phyloP scores from a whole-genome alignment of 1,284 basidiomycete genomes.

The Vanrija humicola region DNA sequence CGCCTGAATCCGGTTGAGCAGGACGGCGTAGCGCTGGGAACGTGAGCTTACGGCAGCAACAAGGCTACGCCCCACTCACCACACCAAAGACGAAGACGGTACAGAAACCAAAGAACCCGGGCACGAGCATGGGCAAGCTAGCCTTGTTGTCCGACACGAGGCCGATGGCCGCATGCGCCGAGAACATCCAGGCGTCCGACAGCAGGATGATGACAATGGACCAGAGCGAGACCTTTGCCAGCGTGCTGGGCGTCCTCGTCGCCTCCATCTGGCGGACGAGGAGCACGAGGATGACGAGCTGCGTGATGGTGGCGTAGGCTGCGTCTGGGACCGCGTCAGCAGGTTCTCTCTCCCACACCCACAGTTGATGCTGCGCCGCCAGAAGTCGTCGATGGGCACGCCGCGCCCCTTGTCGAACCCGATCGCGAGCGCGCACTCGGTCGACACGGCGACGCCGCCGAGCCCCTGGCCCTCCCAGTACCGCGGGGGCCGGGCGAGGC shows the following conservation, averaged over 20 bases:
- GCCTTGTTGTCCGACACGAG: slow-evolving; percentile 73
- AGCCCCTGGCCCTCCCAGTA: slow-evolving; percentile 49
- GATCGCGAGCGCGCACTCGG: slow-evolving; percentile 69
- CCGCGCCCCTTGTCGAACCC: slow-evolving; percentile 64
- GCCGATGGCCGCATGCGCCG: slow-evolving; percentile 77
- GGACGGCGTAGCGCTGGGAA: slow-evolving; percentile 70
- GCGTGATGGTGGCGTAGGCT: slow-evolving; percentile 62
- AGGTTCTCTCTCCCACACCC: slow-evolving; percentile 31
- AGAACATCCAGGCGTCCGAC: slow-evolving; percentile 75
- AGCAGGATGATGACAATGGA: slow-evolving; percentile 71
- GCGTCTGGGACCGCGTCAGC: slow-evolving; percentile 47
- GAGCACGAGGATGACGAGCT: slow-evolving; percentile 63
- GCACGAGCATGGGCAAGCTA: slow-evolving; percentile 70
- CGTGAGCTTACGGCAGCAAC: not conserved
- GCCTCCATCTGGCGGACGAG: slow-evolving; percentile 67
- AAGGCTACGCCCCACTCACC: slow-evolving; percentile 22
- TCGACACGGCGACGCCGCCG: slow-evolving; percentile 65
- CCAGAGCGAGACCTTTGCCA: slow-evolving; percentile 74
- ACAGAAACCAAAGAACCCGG: slow-evolving; percentile 63
- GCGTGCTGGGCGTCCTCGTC: slow-evolving; percentile 70
- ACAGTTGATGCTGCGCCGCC: slow-evolving; percentile 77
- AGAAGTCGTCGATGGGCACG: slow-evolving; percentile 61
- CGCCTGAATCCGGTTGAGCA: slow-evolving; percentile 74
- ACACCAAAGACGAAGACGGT: slow-evolving; percentile 48
- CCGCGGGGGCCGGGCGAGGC: slow-evolving; percentile 29